phyloP scores from a whole-genome alignment of 1,284 basidiomycete species.

The Cryptococcus wingfieldii region DNA sequence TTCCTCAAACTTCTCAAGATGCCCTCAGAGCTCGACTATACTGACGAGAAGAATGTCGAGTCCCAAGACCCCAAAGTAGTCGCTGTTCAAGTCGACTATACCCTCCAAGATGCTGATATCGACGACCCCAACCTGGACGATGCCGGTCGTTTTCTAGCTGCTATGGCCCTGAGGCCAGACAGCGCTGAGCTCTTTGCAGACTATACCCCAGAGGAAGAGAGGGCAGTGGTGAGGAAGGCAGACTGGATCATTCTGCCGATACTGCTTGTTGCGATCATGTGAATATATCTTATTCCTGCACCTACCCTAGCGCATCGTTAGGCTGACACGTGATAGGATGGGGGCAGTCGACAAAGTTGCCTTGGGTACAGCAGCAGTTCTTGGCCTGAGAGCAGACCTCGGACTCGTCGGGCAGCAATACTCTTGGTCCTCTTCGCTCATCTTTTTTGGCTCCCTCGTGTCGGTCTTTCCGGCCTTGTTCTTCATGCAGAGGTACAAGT shows the following conservation, averaged over 20 bases:
- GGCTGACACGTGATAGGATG: neutral
- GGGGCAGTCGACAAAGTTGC: conserved; percentile 24
- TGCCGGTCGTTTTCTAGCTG: conserved; percentile 21
- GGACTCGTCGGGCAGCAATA: conserved; percentile 25
- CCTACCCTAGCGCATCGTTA: neutral
- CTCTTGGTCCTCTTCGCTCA: conserved; percentile 22
- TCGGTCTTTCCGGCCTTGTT: conserved; percentile 10
- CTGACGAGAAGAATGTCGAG: no score
- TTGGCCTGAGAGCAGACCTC: conserved; percentile 18
- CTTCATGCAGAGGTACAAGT: conserved; percentile 4
- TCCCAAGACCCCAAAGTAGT: no score
- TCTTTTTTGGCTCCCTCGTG: conserved; percentile 15
- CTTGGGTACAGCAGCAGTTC: conserved; percentile 23
- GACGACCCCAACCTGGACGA: conserved; percentile 8
- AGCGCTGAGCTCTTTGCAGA: conserved; percentile 20
- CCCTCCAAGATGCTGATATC: no score
- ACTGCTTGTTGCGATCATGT: neutral
- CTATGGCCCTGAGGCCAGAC: conserved; percentile 17
- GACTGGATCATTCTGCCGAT: neutral
- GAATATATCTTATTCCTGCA: conserved; percentile 9
- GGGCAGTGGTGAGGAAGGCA: conserved; percentile 17
- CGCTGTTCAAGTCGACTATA: no score
- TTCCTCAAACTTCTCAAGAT: no score
- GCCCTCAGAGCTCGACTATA: no score
- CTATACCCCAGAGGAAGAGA: conserved; percentile 24